Percentiles rank a stretch among this genome's conserved stretches.
Evolutionary conservation across 768 basidiomycete genomes (phyloP).

Genomic region (Rhodosporidiobolus odoratus): DNA sequence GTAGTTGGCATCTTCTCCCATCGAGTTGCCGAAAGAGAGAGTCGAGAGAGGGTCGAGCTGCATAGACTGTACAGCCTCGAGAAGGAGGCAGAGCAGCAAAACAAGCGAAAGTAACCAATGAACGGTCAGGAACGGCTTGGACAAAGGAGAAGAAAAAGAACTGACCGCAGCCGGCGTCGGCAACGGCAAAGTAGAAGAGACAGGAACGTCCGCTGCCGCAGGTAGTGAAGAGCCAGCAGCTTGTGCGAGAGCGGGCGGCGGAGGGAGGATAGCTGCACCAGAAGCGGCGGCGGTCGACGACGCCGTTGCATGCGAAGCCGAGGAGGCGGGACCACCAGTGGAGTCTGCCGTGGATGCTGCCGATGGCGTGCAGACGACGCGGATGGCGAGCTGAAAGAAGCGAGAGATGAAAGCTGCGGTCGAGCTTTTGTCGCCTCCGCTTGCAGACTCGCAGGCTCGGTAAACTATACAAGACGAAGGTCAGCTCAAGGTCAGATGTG

Average conservation of each 20-base stretch:
- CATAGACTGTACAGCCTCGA: conserved; percentile 10
- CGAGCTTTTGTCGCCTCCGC: conserved; percentile 9
- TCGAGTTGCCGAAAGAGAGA: background rate
- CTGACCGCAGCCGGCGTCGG: too few species aligned
- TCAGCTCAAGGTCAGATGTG: background rate
- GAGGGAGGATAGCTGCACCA: background rate
- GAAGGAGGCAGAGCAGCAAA: too few species aligned
- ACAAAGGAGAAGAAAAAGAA: too few species aligned
- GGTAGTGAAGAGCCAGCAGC: too few species aligned
- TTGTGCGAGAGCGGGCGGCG: too few species aligned
- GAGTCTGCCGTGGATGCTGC: background rate
- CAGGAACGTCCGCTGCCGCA: too few species aligned
- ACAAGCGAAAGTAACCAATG: too few species aligned
- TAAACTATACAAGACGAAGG: conserved; percentile 3
- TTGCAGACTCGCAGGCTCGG: conserved; percentile 24
- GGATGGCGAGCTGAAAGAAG: conserved; percentile 30
- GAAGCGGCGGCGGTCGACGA: too few species aligned
- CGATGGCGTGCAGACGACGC: conserved; percentile 16
- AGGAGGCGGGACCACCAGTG: background rate
- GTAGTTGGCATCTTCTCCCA: background rate
- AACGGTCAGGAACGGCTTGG: too few species aligned
- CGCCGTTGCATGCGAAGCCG: background rate
- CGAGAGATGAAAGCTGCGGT: conserved; percentile 33
- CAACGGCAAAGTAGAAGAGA: too few species aligned
- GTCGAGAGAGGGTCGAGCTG: background rate